Conservation (phyloP, 768 basidiomycete genomes). For the Russula lepida region DNA sequence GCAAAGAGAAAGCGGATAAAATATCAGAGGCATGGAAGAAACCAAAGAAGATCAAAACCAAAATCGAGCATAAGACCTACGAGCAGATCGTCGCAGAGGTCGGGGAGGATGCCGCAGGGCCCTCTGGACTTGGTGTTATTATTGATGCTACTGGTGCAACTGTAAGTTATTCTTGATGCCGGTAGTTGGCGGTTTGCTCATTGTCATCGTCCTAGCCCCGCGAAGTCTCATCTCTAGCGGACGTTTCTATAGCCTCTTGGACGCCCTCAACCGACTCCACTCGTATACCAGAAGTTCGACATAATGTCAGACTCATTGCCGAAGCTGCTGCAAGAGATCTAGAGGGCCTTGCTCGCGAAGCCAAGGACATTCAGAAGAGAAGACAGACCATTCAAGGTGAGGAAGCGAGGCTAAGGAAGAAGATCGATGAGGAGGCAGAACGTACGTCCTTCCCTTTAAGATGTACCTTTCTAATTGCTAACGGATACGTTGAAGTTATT, state of each 20-base stretch:
- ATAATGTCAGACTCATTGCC: slow-evolving; percentile 83
- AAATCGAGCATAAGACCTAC: slow-evolving; percentile 91
- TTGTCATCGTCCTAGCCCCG: slow-evolving; percentile 45
- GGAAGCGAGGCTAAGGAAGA: slow-evolving; percentile 58
- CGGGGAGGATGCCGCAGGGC: slow-evolving; percentile 42
- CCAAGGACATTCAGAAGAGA: slow-evolving; percentile 70
- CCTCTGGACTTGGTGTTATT: slow-evolving; percentile 68
- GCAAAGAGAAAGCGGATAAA: slow-evolving; percentile 37
- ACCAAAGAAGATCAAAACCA: slow-evolving; percentile 76
- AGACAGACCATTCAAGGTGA: slow-evolving; percentile 67
- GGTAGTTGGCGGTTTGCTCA: slow-evolving; percentile 15
- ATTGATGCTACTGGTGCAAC: slow-evolving; percentile 93
- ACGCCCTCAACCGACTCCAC: slow-evolving; percentile 80
- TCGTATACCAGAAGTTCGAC: slow-evolving; percentile 92
- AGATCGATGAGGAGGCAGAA: slow-evolving; percentile 68
- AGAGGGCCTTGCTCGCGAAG: slow-evolving; percentile 85
- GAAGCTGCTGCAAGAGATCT: slow-evolving; percentile 79
- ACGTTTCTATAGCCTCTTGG: slow-evolving; percentile 71
- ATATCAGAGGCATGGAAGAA: slow-evolving; percentile 79
- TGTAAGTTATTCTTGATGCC: slow-evolving; percentile 38
- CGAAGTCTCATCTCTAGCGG: slow-evolving; percentile 79
- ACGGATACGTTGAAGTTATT: slow-evolving; percentile 47
- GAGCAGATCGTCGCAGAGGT: slow-evolving; percentile 91
- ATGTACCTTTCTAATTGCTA: not conserved
- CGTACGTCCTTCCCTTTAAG: slow-evolving; percentile 37